These are phyloP conservation scores for Gloeophyllum trabeum DNA, from an alignment of 768 basidiomycete genomes.

Conservation along the genomic window DNA sequence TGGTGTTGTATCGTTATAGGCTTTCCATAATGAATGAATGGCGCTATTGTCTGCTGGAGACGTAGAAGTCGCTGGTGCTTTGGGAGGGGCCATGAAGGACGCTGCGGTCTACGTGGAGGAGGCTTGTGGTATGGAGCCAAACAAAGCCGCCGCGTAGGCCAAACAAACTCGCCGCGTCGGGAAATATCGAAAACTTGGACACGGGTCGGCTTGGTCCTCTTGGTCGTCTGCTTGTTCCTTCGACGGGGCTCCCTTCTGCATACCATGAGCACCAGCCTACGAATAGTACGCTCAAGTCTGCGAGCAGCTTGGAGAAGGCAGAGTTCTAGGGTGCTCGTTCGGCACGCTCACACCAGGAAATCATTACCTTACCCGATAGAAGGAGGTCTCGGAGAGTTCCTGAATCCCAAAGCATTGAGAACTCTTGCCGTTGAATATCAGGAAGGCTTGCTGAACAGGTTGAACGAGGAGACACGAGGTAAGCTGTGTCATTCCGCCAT, in stretches of 20 bases:
- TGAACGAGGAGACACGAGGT: slow-evolving; percentile 73
- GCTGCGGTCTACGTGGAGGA: slow-evolving; percentile 12
- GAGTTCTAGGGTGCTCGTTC: slow-evolving; percentile 14
- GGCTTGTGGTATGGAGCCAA: slow-evolving; percentile 5
- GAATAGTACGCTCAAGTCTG: too few species aligned
- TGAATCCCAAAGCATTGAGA: slow-evolving; percentile 62
- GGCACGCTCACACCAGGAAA: slow-evolving; percentile 36
- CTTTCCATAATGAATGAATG: slow-evolving; percentile 53
- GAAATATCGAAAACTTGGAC: too few species aligned
- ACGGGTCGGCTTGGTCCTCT: too few species aligned
- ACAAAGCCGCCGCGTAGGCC: slow-evolving; percentile 2
- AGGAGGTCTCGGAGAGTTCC: slow-evolving; percentile 67
- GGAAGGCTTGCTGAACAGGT: slow-evolving; percentile 64
- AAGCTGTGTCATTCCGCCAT: slow-evolving; percentile 9
- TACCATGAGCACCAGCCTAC: too few species aligned
- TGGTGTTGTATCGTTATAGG: slow-evolving; percentile 70
- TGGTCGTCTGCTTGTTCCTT: too few species aligned
- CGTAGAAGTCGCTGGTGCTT: slow-evolving; percentile 16
- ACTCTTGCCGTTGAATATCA: slow-evolving; percentile 78
- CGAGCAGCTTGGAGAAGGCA: too few species aligned
- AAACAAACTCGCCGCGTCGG: slow-evolving; percentile 2
- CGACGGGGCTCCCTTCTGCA: too few species aligned
- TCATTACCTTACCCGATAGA: slow-evolving; percentile 56
- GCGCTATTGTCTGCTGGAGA: slow-evolving; percentile 17
- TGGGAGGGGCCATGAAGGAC: slow-evolving; percentile 29